phyloP scores from a whole-genome alignment of 2,329 filamentous ascomycete genomes.

The Fusarium nematophilum region DNA sequence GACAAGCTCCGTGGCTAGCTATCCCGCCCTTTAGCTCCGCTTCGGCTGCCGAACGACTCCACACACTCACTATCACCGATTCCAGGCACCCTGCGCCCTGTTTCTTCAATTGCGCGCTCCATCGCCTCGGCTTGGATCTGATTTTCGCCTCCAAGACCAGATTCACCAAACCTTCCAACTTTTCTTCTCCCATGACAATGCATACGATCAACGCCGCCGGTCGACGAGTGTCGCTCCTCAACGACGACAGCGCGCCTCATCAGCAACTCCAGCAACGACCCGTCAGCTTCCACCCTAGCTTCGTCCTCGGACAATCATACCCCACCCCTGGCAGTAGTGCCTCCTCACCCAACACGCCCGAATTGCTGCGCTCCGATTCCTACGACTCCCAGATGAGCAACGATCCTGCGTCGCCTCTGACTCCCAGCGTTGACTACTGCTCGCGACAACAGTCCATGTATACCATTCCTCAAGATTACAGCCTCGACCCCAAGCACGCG shows the following conservation, averaged over 20 bases:
- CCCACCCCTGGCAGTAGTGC: slow-evolving; percentile 54
- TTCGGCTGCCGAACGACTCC: slow-evolving; percentile 15
- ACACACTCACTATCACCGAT: slow-evolving; percentile 20
- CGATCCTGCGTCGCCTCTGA: slow-evolving; percentile 66
- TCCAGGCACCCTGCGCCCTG: slow-evolving; percentile 20
- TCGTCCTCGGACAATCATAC: slow-evolving; percentile 49
- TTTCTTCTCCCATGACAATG: slow-evolving; percentile 54
- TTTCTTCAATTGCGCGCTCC: slow-evolving; percentile 1
- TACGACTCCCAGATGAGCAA: slow-evolving; percentile 70
- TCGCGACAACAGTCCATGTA: slow-evolving; percentile 54
- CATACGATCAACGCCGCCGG: slow-evolving; percentile 67
- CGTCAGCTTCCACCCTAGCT: slow-evolving; percentile 51
- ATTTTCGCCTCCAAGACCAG: not conserved
- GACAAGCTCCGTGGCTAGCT: slow-evolving; percentile 29
- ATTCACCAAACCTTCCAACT: too few species aligned
- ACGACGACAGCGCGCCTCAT: slow-evolving; percentile 58
- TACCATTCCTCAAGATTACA: slow-evolving; percentile 50
- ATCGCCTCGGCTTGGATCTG: not conserved
- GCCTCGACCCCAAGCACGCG: slow-evolving; percentile 54
- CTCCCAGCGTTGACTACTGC: slow-evolving; percentile 61
- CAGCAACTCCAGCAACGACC: slow-evolving; percentile 33
- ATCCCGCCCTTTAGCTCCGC: slow-evolving; percentile 29
- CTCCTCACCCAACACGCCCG: slow-evolving; percentile 64
- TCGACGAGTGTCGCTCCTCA: slow-evolving; percentile 69
- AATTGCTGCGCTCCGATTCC: slow-evolving; percentile 69